Evolutionary conservation across 164 flowering plant species (phyloP), one percentile per base, ranked within the genome.

Genomic region (Akebia trifoliata): DNA sequence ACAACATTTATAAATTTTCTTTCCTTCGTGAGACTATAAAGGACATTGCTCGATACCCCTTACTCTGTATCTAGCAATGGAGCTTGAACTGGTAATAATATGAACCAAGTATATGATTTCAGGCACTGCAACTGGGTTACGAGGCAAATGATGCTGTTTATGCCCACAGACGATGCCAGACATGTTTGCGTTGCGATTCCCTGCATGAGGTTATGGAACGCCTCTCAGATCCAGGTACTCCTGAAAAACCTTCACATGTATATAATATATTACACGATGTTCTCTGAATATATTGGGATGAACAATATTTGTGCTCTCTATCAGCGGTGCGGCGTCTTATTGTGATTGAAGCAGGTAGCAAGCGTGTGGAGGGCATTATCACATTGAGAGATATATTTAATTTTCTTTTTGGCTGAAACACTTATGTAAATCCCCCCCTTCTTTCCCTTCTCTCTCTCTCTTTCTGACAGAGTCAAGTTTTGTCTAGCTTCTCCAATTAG

Each of bases 291-390:
- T 45, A n/a, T 26, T 40, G 26, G 35, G 20, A 40, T 30, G 18
- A 42, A 25, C 45, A 26, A 38, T 29, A 9, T 59, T 50, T 18
- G 21, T 44, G 44, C 17, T 56, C 14, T 47, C 36, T 63, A 56
- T 54, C 80, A 81, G 85, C 68, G 63, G 81, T 72, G 38, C 57
- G 85, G 59, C 69, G 82, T 39, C 64, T 81, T 26, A 71, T 78
- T 51, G 72, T 81, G 54, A 74, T 81, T 50, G 78, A 78, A 57
- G 78, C 82, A 56, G 78, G 81, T 18, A 78, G 76, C 72, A 74
- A 71, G 66, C 82, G 81, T 6, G 85, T 83, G 37, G 84, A 83
- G 68, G 89, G 89, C 37, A 76, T 83, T 54, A 71, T 77, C 56
- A 75, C 85, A 39, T 44, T 77, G 55, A 66, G 76, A 37, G 84